Evolutionary conservation across 1,284 basidiomycete genomes (phyloP), one percentile per base, ranked within the genome.

Genomic region (Dichomitus squalens): DNA sequence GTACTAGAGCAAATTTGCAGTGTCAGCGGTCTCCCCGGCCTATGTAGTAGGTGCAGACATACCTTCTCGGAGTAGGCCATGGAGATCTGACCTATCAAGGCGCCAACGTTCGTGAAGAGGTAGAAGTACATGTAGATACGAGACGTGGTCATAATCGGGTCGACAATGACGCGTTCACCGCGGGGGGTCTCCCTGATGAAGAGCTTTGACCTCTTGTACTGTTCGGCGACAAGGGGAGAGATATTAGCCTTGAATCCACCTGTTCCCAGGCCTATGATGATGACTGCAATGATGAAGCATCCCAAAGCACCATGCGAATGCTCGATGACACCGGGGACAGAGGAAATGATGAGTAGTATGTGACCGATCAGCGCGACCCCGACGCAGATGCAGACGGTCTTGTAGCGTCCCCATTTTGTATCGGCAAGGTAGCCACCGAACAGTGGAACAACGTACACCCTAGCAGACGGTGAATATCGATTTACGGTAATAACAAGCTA

Each of bases 201-300:
- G 14, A 80, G 73, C 62, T 80, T 87, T 33, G 77, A 80, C 52
- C 77, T 76, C 58, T 73, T 77, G 69, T 89, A 88, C 68, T 93
- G 88, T 73, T 95, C 90, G 39, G 91, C 92, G 36, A 93, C 80
- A 53, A 93, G 76, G 0, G 91, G 90, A 0, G 87, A 88, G 57
- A 91, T 86, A 69, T 93, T 93, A 0, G 86, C 71, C 75, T 94
- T 94, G 82, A 95, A 93, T 27, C 85, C 80, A 20, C 92, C 93
- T 3, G 93, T 88, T 7, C 84, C 82, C n/a, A 80, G 25, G 48
- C 71, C 65, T 73, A 88, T 92, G 53, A 93, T 75, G 57, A 93
- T 71, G 33, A 92, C 73, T 0, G 87, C 85, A 49, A 92, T 66
- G 44, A 79, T 66, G 68, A 95, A 92, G 38, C 81, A 78, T 2